phyloP scores from a whole-genome alignment of 352 stramenopile genomes.

The Pythium brassicae region DNA sequence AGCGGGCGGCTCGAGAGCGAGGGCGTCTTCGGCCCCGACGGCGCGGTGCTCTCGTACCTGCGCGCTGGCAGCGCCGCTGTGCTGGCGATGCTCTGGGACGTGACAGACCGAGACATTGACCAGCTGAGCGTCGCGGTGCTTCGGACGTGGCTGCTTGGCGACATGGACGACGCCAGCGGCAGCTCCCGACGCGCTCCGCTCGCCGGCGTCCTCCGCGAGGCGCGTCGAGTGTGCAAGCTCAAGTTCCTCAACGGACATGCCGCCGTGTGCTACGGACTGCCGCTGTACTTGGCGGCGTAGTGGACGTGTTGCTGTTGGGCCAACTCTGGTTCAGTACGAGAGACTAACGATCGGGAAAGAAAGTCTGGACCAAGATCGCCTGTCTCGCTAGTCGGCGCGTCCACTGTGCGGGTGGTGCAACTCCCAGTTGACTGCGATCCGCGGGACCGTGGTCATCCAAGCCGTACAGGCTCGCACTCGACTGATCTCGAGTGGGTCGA shows the following conservation, averaged over 20 bases:
- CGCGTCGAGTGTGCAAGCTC: constrained; percentile 91
- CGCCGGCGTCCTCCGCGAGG: constrained; percentile 60
- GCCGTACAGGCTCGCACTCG: no score
- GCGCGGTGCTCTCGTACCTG: constrained; percentile 94
- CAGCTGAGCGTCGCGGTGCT: constrained; percentile 74
- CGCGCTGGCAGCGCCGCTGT: constrained; percentile 89
- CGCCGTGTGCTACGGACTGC: constrained; percentile 94
- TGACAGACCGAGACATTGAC: constrained; percentile 98
- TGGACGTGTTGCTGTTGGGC: background rate
- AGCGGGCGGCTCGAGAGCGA: constrained; percentile 87
- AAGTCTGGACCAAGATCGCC: no score
- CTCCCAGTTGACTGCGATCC: no score
- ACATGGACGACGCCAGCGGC: constrained; percentile 25
- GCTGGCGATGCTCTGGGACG: constrained; percentile 99
- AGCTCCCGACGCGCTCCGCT: constrained; percentile 26
- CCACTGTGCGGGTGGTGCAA: no score
- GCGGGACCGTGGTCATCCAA: no score
- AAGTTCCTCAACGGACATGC: constrained; percentile 93
- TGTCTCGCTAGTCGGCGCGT: no score
- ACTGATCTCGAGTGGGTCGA: no score
- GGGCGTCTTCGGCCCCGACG: constrained; percentile 92
- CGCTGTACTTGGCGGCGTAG: constrained; percentile 36
- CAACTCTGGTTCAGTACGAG: no score
- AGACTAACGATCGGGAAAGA: no score
- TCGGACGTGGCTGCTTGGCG: constrained; percentile 58